Base-by-base conservation (phyloP, 169 alveolate genomes). In the Plasmodium billcollinsi region DNA sequence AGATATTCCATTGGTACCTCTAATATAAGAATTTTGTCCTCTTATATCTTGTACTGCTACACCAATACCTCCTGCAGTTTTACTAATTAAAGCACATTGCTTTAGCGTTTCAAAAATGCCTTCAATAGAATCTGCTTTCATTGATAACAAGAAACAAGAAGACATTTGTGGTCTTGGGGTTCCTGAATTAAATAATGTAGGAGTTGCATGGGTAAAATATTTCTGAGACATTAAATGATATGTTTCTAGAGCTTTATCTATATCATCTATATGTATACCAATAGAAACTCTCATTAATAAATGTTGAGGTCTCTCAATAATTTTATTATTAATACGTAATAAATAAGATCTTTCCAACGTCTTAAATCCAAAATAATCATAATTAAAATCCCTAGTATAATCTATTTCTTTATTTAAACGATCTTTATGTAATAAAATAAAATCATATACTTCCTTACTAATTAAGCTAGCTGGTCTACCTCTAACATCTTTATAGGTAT, bases 11-110 rank as follows among this genome's bases (percentile, higher is more conserved):
- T 99, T 99, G 12, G 99, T 98, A 43, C 99, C 99, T 63, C 99
- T 94, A 72, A 99, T 98, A 96, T 99, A 99, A 15, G 98, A 95
- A 58, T 98, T 99, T 6, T 98, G 93, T 3, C 99, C 99, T 73
- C 99, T 94, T 61, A 99, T 97, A 76, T 97, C 97, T 73, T 97
- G 98, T 21, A 98, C 96, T 7, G 99, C 97, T 11, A 99, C 96
- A 50, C 99, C 99, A 33, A 99, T 97, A 6, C 99, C 99, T 3
- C 99, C 99, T 1, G 99, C 99, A 8, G 97, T 93, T 92, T 98
- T 99, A 80, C 99, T 97, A 72, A 99, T 99, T 62, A 97, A 86
- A 29, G 99, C 99, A 88, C 99, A 96, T 73, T 97, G 97, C 70
- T 97, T 97, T 63, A 98, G 88, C 0, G 99, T 98, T 80, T 97